Percentiles rank a stretch among this genome's conserved stretches.
Evolutionary conservation across 331 rosid genomes (phyloP).

Genomic region (Spiraea crenata): DNA sequence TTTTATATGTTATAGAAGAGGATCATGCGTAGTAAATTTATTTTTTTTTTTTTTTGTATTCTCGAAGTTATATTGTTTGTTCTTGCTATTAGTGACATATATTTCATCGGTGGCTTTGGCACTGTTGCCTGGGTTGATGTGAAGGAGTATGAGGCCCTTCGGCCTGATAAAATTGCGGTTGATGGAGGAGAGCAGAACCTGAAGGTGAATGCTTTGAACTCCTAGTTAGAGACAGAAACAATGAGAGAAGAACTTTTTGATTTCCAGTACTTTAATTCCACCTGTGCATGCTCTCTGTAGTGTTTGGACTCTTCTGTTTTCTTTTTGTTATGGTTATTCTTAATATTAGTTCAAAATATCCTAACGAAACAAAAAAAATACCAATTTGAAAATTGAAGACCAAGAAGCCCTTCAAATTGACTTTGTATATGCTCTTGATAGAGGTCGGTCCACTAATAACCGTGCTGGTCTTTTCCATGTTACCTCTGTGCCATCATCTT

Average conservation of each 20-base stretch:
- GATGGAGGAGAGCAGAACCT: conserved; percentile 93
- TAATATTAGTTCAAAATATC: background rate
- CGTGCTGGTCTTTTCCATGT: background rate
- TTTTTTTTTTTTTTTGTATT: background rate
- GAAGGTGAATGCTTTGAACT: conserved; percentile 49
- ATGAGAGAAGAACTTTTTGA: background rate
- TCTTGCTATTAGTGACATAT: conserved; percentile 69
- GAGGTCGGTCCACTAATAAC: background rate
- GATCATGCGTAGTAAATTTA: conserved; percentile 4
- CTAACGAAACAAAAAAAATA: background rate
- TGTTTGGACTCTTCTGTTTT: background rate
- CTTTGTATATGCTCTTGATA: background rate
- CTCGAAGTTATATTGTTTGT: conserved; percentile 18
- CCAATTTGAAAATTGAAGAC: background rate
- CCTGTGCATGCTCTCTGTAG: background rate
- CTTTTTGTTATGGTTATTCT: no score
- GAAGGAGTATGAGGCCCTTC: conserved; percentile 83
- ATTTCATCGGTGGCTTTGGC: conserved; percentile 99
- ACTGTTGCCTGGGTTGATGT: conserved; percentile 99
- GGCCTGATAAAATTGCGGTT: conserved; percentile 97
- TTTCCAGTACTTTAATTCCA: background rate
- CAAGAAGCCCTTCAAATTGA: background rate
- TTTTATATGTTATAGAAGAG: background rate
- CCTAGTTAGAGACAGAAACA: background rate
- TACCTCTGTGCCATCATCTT: background rate